Percentiles rank a stretch among this genome's conserved stretches.
phyloP scores from a whole-genome alignment of 2,329 filamentous ascomycete species.

The Aureobasidium pullulans region DNA sequence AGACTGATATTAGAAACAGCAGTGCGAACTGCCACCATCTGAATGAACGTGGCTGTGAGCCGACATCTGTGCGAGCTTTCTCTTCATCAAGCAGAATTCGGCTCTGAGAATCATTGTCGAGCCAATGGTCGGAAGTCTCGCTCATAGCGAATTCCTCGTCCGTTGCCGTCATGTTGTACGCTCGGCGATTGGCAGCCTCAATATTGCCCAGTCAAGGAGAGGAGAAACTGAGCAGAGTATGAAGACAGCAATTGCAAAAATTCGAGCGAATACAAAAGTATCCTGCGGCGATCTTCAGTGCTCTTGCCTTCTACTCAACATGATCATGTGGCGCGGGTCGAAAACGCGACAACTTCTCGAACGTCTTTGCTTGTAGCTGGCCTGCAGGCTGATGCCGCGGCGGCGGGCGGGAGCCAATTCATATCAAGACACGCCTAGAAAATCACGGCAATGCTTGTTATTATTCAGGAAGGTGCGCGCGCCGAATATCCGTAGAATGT shows the following conservation, averaged over 20 bases:
- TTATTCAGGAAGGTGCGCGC: neutral
- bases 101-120: constrained; percentile 15
- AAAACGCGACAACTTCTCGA: neutral
- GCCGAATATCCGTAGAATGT: constrained; percentile 3
- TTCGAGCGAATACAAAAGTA: neutral
- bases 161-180: neutral
- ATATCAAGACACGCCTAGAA: neutral
- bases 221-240: too few species aligned
- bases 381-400: neutral
- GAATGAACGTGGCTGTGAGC: constrained; percentile 6
- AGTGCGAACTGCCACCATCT: constrained; percentile 16
- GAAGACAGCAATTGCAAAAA: neutral
- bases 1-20: constrained; percentile 11
- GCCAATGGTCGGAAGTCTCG: neutral
- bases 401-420: neutral
- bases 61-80: constrained; percentile 14
- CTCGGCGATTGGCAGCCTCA: neutral
- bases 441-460: neutral
- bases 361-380: neutral
- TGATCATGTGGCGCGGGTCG: neutral
- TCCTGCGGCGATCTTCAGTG: neutral
- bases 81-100: constrained; percentile 18
- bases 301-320: neutral
- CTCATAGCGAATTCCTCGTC: constrained; percentile 1
- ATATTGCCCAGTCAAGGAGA: too few species aligned